Base-by-base conservation (phyloP, 1,139 yeast genomes). In the Hyphopichia fennica region DNA sequence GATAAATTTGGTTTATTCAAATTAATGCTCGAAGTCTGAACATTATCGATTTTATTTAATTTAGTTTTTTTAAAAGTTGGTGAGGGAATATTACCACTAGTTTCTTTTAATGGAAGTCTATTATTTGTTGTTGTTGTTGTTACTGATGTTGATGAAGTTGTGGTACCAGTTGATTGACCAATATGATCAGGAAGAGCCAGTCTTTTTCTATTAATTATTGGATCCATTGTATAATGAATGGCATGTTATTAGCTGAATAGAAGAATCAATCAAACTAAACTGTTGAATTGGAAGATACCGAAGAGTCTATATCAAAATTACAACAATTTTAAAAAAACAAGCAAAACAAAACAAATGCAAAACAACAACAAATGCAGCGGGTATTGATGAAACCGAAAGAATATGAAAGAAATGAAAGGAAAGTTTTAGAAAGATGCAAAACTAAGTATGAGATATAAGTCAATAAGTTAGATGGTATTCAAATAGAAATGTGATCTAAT, bases 71-170 rank as follows among this genome's bases (percentile, higher is more conserved):
- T 71, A 34, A 59, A 47, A 20, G 51, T 57, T 1, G 77, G 77
- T 19, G 71, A 64, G 3, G 77, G 76, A 19, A 72, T 54, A 45
- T 73, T 73, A 18, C 67, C 64, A 46, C 64, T 66, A 19, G 78
- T 66, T 50, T 73, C 78, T 51, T 64, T 64, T 45, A 73, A 62
- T 4, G 79, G 78, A 29, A 62, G 60, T 45, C 79, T 53, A n/a
- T 16, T 35, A n/a, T 10, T 10, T 3, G 35, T 8, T 17, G 62
- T 33, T 14, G 33, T 32, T 9, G 15, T 28, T 38, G 29, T 29
- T 17, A 13, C 15, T 30, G 19, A n/a, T n/a, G n/a, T n/a, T n/a
- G n/a, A n/a, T n/a, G 17, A 9, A n/a, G 6, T 16, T 6, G 17
- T 7, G 19, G 6, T 27, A 20, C 13, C 17, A 20, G 19, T 33